These are phyloP conservation scores for Ophiostoma novo-ulmi DNA, from an alignment of 2,329 filamentous ascomycete species.

Conservation along the genomic window DNA sequence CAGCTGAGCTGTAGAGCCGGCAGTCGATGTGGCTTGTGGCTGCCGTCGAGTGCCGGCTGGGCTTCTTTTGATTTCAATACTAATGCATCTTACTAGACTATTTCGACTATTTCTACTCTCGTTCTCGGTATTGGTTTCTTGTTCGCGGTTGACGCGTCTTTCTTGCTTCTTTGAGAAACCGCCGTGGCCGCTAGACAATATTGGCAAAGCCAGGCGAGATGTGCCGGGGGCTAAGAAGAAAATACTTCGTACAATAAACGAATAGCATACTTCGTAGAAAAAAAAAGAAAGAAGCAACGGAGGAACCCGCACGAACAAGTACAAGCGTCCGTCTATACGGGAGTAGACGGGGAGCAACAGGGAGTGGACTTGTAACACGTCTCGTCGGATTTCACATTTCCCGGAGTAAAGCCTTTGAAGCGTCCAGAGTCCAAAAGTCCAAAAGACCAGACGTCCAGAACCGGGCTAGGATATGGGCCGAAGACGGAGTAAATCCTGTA, in stretches of 20 bases:
- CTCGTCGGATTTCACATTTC: background rate
- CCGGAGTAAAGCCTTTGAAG: constrained; percentile 2
- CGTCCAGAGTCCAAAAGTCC: no score
- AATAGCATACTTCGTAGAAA: no score
- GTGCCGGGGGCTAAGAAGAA: background rate
- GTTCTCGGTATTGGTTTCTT: constrained; percentile 3
- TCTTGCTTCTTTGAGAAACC: background rate
- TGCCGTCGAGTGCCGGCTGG: background rate
- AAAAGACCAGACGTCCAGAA: no score
- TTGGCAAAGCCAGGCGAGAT: constrained; percentile 1
- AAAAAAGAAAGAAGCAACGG: background rate
- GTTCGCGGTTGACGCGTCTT: background rate
- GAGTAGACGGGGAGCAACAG: background rate
- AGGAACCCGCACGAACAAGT: background rate
- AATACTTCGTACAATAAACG: no score
- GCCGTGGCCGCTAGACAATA: background rate
- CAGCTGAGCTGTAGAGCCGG: constrained; percentile 5
- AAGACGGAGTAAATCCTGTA: background rate
- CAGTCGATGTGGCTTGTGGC: background rate
- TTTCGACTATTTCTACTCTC: background rate
- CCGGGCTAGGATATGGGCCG: background rate
- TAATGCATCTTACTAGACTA: background rate
- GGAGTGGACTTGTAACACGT: background rate
- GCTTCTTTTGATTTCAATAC: background rate
- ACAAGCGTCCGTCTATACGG: background rate